Evolutionary conservation across 345 rosid species (phyloP).

Genomic region (Ricinus communis): DNA sequence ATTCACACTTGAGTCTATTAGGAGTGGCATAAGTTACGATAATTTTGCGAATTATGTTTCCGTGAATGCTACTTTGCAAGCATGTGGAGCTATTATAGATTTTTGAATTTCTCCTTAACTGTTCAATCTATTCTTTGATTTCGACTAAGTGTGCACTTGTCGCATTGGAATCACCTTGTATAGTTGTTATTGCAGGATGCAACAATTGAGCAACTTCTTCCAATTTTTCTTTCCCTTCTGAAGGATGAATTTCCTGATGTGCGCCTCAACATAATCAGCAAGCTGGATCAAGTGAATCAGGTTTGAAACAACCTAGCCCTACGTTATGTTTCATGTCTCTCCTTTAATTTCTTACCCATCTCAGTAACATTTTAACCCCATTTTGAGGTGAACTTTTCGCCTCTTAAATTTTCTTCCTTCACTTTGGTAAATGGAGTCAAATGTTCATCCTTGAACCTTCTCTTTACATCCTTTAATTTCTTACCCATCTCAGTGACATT

Average conservation of each 20-base stretch:
- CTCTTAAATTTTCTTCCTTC: too few species aligned
- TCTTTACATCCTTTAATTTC: too few species aligned
- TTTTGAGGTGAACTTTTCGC: too few species aligned
- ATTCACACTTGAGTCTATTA: neutral
- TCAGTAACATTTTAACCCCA: too few species aligned
- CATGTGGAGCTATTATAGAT: neutral
- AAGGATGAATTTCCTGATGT: slow-evolving; percentile 98
- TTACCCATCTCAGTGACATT: too few species aligned
- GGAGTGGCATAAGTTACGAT: neutral
- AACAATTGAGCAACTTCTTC: slow-evolving; percentile 94
- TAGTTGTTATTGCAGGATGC: slow-evolving; percentile 60
- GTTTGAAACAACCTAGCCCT: slow-evolving; percentile 40
- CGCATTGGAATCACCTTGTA: neutral
- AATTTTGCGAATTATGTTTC: neutral
- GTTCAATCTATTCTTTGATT: neutral
- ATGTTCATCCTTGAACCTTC: too few species aligned
- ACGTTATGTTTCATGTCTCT: too few species aligned
- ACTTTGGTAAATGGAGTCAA: too few species aligned
- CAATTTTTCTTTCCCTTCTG: slow-evolving; percentile 89
- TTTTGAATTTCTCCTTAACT: neutral
- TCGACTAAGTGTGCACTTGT: neutral
- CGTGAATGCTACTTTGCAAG: neutral
- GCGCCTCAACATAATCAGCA: slow-evolving; percentile 94
- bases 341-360: too few species aligned
- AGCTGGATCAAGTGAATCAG: slow-evolving; percentile 99